phyloP scores from a whole-genome alignment of 208 protist species.

The Trypanosoma cruzi region DNA sequence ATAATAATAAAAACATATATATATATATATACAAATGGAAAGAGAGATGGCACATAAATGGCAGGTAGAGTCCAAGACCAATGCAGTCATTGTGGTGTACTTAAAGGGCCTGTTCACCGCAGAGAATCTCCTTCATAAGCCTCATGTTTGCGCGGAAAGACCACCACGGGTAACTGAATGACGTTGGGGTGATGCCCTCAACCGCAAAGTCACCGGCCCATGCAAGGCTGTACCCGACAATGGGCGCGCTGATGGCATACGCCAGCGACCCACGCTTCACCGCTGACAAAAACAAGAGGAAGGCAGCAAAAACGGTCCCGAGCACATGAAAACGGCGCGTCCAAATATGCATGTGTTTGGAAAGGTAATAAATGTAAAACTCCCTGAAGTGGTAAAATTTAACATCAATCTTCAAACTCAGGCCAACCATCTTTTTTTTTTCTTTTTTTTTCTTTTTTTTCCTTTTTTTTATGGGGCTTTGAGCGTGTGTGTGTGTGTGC shows the following conservation, averaged over 20 bases:
- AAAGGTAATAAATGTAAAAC: conserved; percentile 64
- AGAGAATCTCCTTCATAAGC: conserved; percentile 49
- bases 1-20: no score
- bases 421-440: conserved; percentile 47
- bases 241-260: neutral
- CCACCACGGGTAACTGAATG: conserved; percentile 55
- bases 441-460: neutral
- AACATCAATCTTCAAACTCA: conserved; percentile 48
- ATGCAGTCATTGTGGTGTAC: no score
- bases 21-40: no score
- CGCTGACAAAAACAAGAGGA: conserved; percentile 7
- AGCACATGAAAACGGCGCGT: conserved; percentile 51
- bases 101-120: conserved; percentile 47
- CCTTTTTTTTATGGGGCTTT: neutral
- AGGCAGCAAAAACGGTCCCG: conserved; percentile 29
- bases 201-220: conserved; percentile 49
- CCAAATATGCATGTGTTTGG: conserved; percentile 54
- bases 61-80: no score
- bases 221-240: conserved; percentile 34
- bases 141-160: conserved; percentile 54
- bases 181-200: conserved; percentile 45
- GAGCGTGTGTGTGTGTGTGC: neutral
- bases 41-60: no score
- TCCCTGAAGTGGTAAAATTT: conserved; percentile 50
- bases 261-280: conserved; percentile 11